Evolutionary conservation across 306 rosid species (phyloP), one percentile per base, ranked within the genome.

Genomic region (Malus sieversii): DNA sequence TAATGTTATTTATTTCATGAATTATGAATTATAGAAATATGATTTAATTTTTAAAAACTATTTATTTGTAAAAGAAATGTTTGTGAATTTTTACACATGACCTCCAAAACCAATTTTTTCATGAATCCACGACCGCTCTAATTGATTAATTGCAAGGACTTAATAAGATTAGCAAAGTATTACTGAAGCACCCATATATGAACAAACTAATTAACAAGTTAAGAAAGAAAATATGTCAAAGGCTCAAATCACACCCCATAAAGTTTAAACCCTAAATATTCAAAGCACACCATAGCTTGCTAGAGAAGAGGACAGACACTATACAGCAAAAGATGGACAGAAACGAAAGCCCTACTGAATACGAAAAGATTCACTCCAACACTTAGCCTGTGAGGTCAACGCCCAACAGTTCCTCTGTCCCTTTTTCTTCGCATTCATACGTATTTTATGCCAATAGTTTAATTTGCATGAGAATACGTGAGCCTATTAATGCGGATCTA

Each of bases 401-500:
- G 82, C 67, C 75, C n/a, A 80, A 81, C 86, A 80, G 86, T 85
- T 42, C 27, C 52, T 29, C 19, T 64, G 77, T 73, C 77, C 51
- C 58, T 53, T 82, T 89, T 73, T 70, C 82, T 66, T 63, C 53
- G 38, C 25, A 65, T 75, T 19, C 30, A 72, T 52, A 32, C 70
- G 16, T 80, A 75, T 78, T 85, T 22, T 72, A 66, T 69, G 42
- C 57, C 48, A 60, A 30, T 81, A 64, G 70, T 66, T 71, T 82
- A 82, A 77, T 44, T 51, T 84, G 85, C 86, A 70, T 85, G 83
- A 79, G 84, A 82, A 79, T 84, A 71, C 87, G 83, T 78, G 88
- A 76, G 76, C 44, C 95, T 84, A 76, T 73, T 84, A 85, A 80
- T 85, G 82, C 91, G 96, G 93, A 88, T 88, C 93, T 75, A 57